These are phyloP conservation scores for Capsicum chinense DNA, from an alignment of 257 asterid species.

Conservation along the genomic window DNA sequence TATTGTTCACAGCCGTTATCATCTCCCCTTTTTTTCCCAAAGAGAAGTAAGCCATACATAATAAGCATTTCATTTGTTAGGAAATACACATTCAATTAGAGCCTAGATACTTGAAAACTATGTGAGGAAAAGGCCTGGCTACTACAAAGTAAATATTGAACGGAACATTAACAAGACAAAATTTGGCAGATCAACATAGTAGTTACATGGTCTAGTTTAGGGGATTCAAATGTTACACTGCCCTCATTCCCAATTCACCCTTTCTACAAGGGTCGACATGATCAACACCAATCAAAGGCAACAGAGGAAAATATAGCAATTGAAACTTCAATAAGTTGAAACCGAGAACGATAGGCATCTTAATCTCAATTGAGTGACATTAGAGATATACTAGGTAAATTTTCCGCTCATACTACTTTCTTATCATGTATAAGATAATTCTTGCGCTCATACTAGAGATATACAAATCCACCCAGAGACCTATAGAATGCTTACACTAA, in stretches of 20 bases:
- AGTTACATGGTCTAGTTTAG: neutral
- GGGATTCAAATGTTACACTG: neutral
- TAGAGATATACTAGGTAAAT: neutral
- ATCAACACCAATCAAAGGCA: neutral
- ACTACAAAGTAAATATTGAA: neutral
- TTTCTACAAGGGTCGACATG: neutral
- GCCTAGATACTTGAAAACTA: neutral
- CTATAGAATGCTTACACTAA: neutral
- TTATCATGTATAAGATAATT: constrained; percentile 14
- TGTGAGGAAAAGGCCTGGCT: constrained; percentile 2
- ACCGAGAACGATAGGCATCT: neutral
- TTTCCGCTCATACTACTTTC: neutral
- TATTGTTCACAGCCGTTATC: neutral
- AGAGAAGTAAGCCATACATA: neutral
- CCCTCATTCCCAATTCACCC: neutral
- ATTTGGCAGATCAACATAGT: constrained; percentile 6
- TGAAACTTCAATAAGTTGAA: neutral
- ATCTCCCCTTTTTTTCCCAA: neutral
- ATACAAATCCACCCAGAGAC: neutral
- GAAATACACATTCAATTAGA: neutral
- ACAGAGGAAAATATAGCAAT: neutral
- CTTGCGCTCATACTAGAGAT: neutral
- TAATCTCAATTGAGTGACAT: constrained; percentile 18
- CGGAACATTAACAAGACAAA: neutral
- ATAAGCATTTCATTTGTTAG: neutral